phyloP scores from a whole-genome alignment of 2,329 filamentous ascomycete genomes.

The Erysiphe neolycopersici region DNA sequence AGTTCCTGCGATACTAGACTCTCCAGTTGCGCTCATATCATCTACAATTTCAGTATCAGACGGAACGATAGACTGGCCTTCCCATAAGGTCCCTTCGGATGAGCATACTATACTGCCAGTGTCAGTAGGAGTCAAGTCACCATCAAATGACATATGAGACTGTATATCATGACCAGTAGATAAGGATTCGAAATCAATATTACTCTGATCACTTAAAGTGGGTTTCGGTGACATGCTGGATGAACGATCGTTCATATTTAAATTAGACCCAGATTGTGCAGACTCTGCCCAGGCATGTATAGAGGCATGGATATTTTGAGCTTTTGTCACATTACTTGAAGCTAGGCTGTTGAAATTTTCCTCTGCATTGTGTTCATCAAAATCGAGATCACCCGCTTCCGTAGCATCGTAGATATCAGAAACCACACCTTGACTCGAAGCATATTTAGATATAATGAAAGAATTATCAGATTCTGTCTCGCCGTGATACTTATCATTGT shows the following conservation, averaged over 20 bases:
- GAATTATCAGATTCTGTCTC: conserved; percentile 19
- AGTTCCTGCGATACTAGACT: conserved; percentile 29
- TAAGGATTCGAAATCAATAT: conserved; percentile 8
- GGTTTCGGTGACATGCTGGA: conserved; percentile 4
- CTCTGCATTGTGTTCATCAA: not conserved
- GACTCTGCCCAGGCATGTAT: conserved; percentile 37
- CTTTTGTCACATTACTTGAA: conserved; percentile 19
- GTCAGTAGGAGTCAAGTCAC: conserved; percentile 31
- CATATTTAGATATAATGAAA: conserved; percentile 17
- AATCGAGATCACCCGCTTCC: not conserved
- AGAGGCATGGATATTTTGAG: conserved; percentile 20
- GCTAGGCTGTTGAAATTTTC: not conserved
- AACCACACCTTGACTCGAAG: conserved; percentile 6
- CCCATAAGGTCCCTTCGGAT: conserved; percentile 16
- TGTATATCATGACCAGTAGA: conserved; percentile 12
- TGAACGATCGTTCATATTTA: conserved; percentile 16
- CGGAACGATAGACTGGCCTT: conserved; percentile 14
- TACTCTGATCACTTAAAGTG: conserved; percentile 6
- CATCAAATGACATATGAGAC: conserved; percentile 13
- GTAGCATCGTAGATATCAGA: conserved; percentile 6
- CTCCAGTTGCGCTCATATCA: conserved; percentile 30
- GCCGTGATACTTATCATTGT: conserved; percentile 17
- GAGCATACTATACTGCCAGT: conserved; percentile 27
- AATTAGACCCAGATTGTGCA: conserved; percentile 3
- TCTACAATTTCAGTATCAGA: conserved; percentile 27